Base-by-base conservation (phyloP, 2,329 filamentous ascomycete genomes). In the Neocatenulostroma microsporum region DNA sequence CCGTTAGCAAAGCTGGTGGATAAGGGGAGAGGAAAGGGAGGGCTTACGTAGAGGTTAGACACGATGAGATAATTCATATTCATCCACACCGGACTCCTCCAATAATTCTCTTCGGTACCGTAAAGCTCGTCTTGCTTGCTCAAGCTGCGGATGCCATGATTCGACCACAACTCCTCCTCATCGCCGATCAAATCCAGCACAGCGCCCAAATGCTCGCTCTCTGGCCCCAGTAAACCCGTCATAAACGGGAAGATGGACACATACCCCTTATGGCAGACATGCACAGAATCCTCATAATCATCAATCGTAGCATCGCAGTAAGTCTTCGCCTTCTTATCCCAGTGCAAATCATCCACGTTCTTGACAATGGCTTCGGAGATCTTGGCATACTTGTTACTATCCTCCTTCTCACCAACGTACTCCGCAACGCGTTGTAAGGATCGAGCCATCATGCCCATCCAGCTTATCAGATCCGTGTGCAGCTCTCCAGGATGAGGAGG, bases 221-320 rank as follows among this genome's bases (percentile, higher is more conserved):
- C 76, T 2, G 81, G 68, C 42, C 76, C 74, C 39, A 96, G 56
- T 41, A 96, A 70, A 7, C 89, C 89, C 3, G 85, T 77, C 48
- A 96, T 64, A 70, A 96, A 94, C 1, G 91, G 91, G 62, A 94
- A 91, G 19, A 98, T 70, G 15, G 85, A 91, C 49, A 96, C 78
- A 56, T 98, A 98, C 14, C 91, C 91, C 63, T 94, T 94, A 68
- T 96, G 91, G 66, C 91, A 98, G 28, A 95, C 85, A 14, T 91
- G 80, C 23, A 73, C 62, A 54, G 85, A 80, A 64, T 98, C 91
- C 61, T 98, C 91, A 56, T 84, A 98, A 42, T 87, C 87, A 53
- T 98, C 89, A 42, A 98, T 83, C 0, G 86, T 95, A 1, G 87
- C 86, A 59, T 98, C 91, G 59, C 91, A 98, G 67, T 87, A 98